These are phyloP conservation scores for Senecio squalidus DNA, from an alignment of 140 eudicot genomes.

Conservation along the genomic window DNA sequence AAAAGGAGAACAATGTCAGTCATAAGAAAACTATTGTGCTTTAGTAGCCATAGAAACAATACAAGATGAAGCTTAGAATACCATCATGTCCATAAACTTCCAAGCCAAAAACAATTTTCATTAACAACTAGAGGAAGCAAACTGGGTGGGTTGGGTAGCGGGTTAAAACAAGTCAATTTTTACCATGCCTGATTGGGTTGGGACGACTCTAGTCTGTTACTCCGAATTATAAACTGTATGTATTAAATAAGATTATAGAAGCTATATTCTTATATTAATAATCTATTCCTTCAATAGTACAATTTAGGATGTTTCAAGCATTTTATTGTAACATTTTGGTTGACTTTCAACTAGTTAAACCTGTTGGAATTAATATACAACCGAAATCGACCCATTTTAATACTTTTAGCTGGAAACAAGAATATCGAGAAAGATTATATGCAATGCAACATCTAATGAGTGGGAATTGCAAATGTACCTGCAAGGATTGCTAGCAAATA, in stretches of 20 bases:
- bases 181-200: neutral
- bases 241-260: neutral
- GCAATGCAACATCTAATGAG: neutral
- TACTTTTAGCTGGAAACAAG: neutral
- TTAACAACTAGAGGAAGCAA: neutral
- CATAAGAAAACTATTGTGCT: neutral
- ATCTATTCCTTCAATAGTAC: too few species aligned
- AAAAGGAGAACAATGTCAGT: constrained; percentile 1
- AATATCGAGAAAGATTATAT: neutral
- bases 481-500: constrained; percentile 90
- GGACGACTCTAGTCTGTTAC: neutral
- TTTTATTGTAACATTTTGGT: neutral
- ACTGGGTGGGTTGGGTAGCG: neutral
- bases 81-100: neutral
- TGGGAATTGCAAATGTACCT: constrained; percentile 39
- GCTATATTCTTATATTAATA: too few species aligned
- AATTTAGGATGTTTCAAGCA: neutral
- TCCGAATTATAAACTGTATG: neutral
- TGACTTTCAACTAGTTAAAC: neutral
- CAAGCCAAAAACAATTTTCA: constrained; percentile 1
- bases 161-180: neutral
- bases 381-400: neutral
- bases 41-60: neutral
- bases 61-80: neutral
- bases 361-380: neutral